Percentiles rank a stretch among this genome's conserved stretches.
These are phyloP conservation scores for Clarireedia hainanense DNA, from an alignment of 2,329 filamentous ascomycete genomes.

Conservation along the genomic window DNA sequence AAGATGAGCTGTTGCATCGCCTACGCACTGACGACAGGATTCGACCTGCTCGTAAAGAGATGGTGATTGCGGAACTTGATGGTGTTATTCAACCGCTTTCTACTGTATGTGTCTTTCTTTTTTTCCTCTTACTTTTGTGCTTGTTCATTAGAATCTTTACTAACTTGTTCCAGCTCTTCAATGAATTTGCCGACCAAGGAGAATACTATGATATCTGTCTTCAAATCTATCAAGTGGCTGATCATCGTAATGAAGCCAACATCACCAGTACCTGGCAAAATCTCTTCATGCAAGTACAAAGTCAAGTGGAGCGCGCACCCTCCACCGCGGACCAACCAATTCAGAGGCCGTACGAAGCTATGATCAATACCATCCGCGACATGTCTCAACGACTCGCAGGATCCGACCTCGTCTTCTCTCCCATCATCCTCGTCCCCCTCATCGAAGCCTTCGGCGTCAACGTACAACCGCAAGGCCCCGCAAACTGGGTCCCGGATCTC, in stretches of 20 bases:
- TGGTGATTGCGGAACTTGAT: constrained; percentile 63
- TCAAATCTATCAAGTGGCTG: constrained; percentile 83
- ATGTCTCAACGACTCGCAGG: constrained; percentile 58
- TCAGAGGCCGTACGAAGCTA: constrained; percentile 59
- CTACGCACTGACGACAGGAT: constrained; percentile 68
- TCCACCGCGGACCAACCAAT: constrained; percentile 29
- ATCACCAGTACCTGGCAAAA: constrained; percentile 80
- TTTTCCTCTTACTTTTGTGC: background rate
- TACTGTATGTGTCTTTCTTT: constrained; percentile 48
- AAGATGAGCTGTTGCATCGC: constrained; percentile 80
- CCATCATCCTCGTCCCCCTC: constrained; percentile 51
- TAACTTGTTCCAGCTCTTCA: constrained; percentile 62
- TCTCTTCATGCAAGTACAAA: constrained; percentile 65
- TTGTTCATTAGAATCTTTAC: constrained; percentile 10
- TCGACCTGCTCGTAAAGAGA: constrained; percentile 49
- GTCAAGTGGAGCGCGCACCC: constrained; percentile 30
- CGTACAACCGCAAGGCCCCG: constrained; percentile 43
- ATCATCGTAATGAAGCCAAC: constrained; percentile 80
- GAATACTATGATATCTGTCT: constrained; percentile 92
- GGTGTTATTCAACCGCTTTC: constrained; percentile 71
- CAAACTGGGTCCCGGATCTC: constrained; percentile 44
- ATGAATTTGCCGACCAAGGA: constrained; percentile 81
- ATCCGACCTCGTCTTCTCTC: constrained; percentile 60
- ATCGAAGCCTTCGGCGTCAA: constrained; percentile 55
- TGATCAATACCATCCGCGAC: constrained; percentile 55